These are phyloP conservation scores for Xylaria nigripes DNA, from an alignment of 495 filamentous ascomycete genomes.

Conservation along the genomic window DNA sequence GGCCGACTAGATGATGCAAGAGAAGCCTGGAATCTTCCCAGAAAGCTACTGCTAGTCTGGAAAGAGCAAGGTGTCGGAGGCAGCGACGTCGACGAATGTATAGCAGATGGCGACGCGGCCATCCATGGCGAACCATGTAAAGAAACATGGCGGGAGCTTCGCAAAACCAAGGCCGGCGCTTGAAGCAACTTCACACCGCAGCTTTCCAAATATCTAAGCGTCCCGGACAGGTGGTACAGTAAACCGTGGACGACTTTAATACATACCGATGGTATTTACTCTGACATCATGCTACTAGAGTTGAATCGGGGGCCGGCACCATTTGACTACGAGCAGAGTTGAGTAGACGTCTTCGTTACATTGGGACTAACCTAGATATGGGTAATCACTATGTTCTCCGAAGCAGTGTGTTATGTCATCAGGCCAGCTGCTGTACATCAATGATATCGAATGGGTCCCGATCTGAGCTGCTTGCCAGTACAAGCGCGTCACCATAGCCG, in stretches of 20 bases:
- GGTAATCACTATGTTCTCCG: neutral
- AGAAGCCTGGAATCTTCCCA: slow-evolving; percentile 50
- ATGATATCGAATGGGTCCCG: slow-evolving; percentile 55
- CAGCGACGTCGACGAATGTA: slow-evolving; percentile 37
- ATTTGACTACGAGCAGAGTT: neutral
- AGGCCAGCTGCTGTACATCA: slow-evolving; percentile 23
- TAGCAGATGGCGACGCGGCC: slow-evolving; percentile 46
- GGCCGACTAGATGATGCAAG: slow-evolving; percentile 54
- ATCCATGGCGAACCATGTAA: slow-evolving; percentile 28
- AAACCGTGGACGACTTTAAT: neutral
- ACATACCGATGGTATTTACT: neutral
- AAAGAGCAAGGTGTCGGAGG: slow-evolving; percentile 44
- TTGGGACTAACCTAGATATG: neutral
- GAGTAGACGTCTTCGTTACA: neutral
- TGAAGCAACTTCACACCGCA: neutral
- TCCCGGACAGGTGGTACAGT: neutral
- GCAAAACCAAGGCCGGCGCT: neutral
- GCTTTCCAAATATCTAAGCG: neutral
- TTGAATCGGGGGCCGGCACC: neutral
- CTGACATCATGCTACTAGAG: neutral
- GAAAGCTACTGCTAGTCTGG: slow-evolving; percentile 44
- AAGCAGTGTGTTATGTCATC: neutral
- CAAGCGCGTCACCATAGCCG: slow-evolving; percentile 39
- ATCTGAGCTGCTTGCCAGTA: slow-evolving; percentile 71
- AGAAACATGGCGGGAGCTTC: slow-evolving; percentile 20